Base-by-base conservation (phyloP, 2,329 filamentous ascomycete species). In the Neoarthrinium moseri region DNA sequence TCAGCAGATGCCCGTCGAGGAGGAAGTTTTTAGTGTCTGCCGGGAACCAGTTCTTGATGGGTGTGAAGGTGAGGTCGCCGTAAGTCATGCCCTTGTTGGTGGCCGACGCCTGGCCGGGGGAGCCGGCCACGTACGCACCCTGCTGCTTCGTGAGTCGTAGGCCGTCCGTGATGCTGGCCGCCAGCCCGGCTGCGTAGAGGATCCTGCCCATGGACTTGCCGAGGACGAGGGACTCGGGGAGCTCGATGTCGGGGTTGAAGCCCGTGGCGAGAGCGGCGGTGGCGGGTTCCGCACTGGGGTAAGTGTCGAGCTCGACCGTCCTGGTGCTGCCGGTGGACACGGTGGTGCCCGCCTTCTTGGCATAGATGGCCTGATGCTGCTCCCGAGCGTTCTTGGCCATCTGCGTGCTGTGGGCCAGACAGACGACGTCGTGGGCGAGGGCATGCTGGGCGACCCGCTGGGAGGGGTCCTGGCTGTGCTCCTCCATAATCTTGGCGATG, bases 381-480 rank as follows among this genome's bases (percentile, higher is more conserved):
- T 66, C 48, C 48, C 83, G 81, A 6, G 89, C 84, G 18, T 78
- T 71, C 12, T 78, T 63, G 0, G 91, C 90, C 50, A 78, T 78
- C 6, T 76, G 58, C 0, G 72, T 63, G 12, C 91, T 89, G 60
- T 97, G 91, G 1, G 91, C 80, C 2, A 99, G 75, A 40, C 85
- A 78, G 1, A 95, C 73, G 18, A 97, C 86, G 61, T 99, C 91
- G 41, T 74, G 80, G 1, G 94, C 94, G 3, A 99, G 79, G 1
- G 77, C 71, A 60, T 96, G 91, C 57, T 99, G 92, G 3, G 92
- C 91, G 46, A 82, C 63, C 23, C 94, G 83, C 66, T 85, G 82
- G 1, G 83, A 77, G 0, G 88, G 87, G 46, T 91, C 78, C 22
- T 73, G 52, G 7, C 66, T 68, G 55, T 97, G 91, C 51, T 85